Evolutionary conservation across 2,329 filamentous ascomycete species (phyloP).

Genomic region (Cercospora citrullina): DNA sequence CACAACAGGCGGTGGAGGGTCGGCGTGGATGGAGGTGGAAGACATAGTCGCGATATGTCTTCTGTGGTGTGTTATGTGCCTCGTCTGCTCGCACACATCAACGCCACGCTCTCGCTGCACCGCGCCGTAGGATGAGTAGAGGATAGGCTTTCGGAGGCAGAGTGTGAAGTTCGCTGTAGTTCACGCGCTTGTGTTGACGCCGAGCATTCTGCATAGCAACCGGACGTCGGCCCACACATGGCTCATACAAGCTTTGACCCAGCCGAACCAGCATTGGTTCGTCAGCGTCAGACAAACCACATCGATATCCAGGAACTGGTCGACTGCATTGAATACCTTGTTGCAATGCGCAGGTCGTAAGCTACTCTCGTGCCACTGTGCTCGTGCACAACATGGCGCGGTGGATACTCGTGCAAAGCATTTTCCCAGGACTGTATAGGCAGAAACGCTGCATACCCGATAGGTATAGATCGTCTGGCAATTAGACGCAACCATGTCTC

Average conservation of each 20-base stretch:
- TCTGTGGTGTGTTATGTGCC: conserved; percentile 13
- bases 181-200: conserved; percentile 1
- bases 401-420: not conserved
- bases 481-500: conserved; percentile 52
- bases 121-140: not conserved
- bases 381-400: not conserved
- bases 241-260: not conserved
- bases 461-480: not conserved
- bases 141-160: conserved; percentile 12
- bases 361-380: not conserved
- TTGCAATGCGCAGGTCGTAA: not conserved
- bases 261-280: not conserved
- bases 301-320: not conserved
- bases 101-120: conserved; percentile 3
- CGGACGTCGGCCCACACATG: not conserved
- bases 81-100: conserved; percentile 16
- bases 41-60: conserved; percentile 24
- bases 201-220: conserved; percentile 3
- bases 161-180: not conserved
- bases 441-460: not conserved
- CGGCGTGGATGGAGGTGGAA: conserved; percentile 50
- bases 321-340: not conserved
- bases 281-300: not conserved
- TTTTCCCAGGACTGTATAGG: not conserved
- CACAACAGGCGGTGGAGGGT: conserved; percentile 58